Evolutionary conservation across 306 rosid genomes (phyloP), one percentile per base, ranked within the genome.

Genomic region (Purshia tridentata): DNA sequence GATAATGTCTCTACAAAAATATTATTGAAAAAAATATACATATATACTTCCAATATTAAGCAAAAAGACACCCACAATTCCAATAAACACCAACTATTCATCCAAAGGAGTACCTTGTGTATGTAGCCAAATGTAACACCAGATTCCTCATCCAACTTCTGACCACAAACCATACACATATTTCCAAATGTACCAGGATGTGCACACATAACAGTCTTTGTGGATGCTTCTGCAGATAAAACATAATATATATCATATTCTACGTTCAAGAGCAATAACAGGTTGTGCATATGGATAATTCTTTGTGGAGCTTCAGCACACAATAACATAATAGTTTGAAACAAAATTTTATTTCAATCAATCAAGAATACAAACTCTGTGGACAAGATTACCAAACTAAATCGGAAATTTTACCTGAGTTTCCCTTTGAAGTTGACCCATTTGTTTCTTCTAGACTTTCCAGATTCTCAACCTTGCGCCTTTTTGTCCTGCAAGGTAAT

Each of bases 141-240:
- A 77, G 90, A 80, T 58, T 89, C 87, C 54, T 76, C 90, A 67
- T 80, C 84, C 83, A 92, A 62, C 81, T 78, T 83, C 70, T 92
- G 80, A 49, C 98, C 98, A 81, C 96, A 92, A 39, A 73, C 73
- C 72, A 89, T 81, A 58, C 97, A 89, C 93, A 89, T 88, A 47
- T 83, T 72, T 71, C 93, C 93, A 81, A 89, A 92, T 9, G 93
- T 83, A 23, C 93, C 96, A 39, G 97, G 97, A 83, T 92, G 97
- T 4, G 82, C 72, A 73, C 97, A 89, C 13, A 22, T 45, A 67
- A 78, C 84, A 70, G 59, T 75, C 82, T 78, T 72, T 41, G 29
- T 19, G 3, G 85, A 73, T 78, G 64, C 80, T 77, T 81, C 96
- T 86, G 88, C 81, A 78, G 69, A 41, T 72, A 70, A 15, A 59